These are phyloP conservation scores for Phytophthora vignae DNA, from an alignment of 352 stramenopile species.

Conservation along the genomic window DNA sequence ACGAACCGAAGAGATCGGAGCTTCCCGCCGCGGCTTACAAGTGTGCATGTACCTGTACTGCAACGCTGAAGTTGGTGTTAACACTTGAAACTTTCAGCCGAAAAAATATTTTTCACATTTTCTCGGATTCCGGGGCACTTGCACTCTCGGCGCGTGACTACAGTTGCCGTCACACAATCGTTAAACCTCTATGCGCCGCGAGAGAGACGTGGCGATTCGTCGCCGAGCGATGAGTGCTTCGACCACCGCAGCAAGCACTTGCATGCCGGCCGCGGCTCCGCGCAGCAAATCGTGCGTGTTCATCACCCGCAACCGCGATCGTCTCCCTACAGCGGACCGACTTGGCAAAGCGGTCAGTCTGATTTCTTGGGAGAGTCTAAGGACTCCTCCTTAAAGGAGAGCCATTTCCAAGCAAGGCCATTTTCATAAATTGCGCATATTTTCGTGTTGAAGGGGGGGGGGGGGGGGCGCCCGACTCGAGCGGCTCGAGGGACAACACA, in stretches of 20 bases:
- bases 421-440: no score
- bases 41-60: no score
- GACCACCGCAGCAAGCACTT: slow-evolving; percentile 24
- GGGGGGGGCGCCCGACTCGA: no score
- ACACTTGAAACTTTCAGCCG: no score
- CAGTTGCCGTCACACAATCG: slow-evolving; percentile 34
- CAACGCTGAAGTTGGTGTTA: no score
- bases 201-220: slow-evolving; percentile 15
- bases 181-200: slow-evolving; percentile 23
- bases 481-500: no score
- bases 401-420: no score
- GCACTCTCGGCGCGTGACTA: slow-evolving; percentile 27
- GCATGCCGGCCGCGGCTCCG: slow-evolving; percentile 3
- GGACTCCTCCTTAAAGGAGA: no score
- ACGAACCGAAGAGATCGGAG: neutral
- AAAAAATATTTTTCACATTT: no score
- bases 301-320: slow-evolving; percentile 10
- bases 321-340: slow-evolving; percentile 4
- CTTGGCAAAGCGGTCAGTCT: slow-evolving; percentile 1
- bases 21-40: neutral
- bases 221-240: slow-evolving; percentile 26
- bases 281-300: slow-evolving; percentile 20
- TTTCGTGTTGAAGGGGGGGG: no score
- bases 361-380: neutral
- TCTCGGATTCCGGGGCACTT: no score